These are phyloP conservation scores for Quercus robur DNA, from an alignment of 306 rosid species.

Conservation along the genomic window DNA sequence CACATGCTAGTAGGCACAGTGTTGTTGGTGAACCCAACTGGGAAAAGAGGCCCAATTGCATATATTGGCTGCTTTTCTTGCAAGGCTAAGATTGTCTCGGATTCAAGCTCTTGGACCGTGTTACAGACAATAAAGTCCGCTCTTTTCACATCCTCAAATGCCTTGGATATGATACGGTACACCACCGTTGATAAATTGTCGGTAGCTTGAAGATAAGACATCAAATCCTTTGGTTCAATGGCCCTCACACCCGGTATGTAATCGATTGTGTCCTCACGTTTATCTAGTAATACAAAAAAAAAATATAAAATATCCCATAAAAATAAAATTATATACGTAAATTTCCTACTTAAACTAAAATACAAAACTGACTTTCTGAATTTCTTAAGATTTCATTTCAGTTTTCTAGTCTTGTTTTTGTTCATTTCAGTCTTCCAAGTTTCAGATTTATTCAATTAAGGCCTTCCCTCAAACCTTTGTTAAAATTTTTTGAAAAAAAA, in stretches of 20 bases:
- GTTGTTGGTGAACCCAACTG: not conserved
- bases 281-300: conserved; percentile 12
- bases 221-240: conserved; percentile 29
- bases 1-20: not conserved
- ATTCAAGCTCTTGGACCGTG: conserved; percentile 34
- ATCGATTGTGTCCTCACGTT: conserved; percentile 18
- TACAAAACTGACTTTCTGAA: accelerated
- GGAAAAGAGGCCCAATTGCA: conserved; percentile 19
- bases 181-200: not conserved
- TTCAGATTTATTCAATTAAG: too few species aligned
- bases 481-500: too few species aligned
- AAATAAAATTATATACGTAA: not conserved
- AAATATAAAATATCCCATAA: not conserved
- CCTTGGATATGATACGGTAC: conserved; percentile 7
- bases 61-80: conserved; percentile 28
- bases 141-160: conserved; percentile 11
- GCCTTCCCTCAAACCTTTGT: too few species aligned
- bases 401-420: accelerated
- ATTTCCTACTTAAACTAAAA: too few species aligned
- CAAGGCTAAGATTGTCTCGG: conserved; percentile 21
- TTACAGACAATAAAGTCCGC: conserved; percentile 28
- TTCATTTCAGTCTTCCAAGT: too few species aligned
- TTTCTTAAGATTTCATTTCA: too few species aligned
- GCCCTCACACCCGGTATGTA: conserved; percentile 37
- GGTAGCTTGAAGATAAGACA: conserved; percentile 12